Evolutionary conservation across 306 rosid genomes (phyloP), one percentile per base, ranked within the genome.

Genomic region (Sindora glabra): DNA sequence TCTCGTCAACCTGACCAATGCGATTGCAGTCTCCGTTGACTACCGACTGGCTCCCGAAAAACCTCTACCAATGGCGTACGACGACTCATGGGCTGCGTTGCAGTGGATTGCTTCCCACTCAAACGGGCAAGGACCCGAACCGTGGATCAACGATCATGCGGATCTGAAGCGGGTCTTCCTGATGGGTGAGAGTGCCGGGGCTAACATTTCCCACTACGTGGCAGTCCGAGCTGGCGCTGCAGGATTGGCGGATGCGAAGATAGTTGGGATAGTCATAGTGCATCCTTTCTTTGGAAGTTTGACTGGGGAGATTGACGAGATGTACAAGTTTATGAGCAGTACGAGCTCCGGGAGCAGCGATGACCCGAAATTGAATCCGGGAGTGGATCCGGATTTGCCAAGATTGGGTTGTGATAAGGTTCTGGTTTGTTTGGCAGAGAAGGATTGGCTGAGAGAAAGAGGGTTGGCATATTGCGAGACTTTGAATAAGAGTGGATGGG

Each of bases 11-110:
- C 33, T 63, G 30, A 69, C 77, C 18, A 56, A 11, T 8, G 51
- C 66, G 10, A 14, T 63, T 26, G 67, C 55, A 4, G 18, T 71
- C 7, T 29, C 77, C 6, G 66, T 71, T 5, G 53, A 71, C 53
- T 71, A 71, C 21, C 48, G 77, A 55, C 36, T 63, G 4, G 77
- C 71, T 3, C 77, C 71, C 2, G 77, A 64, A 48, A 64, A 71
- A 46, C 60, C 48, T 2, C 45, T 71, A 23, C 77, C 77, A 5
- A 32, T 58, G 0, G 77, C 77, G 11, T 71, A 71, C 2, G 77
- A 71, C 3, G 77, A 64, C 41, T 64, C 71, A 0, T 56, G 21
- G 27, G 60, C 54, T n/a, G 71, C 71, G 23, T 15, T 71, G 51
- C 71, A 56, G 19, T 71, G 76, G 76, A 50, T 39, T 13, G 59